Base-by-base conservation (phyloP, 1,139 yeast species). In the Blastobotrys raffinosifermentans region DNA sequence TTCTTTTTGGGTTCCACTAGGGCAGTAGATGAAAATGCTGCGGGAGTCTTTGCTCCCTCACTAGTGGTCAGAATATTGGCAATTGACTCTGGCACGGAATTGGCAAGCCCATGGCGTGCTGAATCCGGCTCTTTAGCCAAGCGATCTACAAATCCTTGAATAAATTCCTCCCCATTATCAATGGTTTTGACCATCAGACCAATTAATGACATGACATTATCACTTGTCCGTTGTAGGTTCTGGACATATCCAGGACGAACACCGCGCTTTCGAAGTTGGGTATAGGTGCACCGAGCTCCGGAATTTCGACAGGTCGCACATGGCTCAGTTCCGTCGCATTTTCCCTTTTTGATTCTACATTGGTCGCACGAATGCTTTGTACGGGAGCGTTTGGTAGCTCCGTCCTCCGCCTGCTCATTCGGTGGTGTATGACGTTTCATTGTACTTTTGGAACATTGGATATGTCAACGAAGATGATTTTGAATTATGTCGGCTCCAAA, bases 351-450 rank as follows among this genome's bases (percentile, higher is more conserved):
- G 14, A 37, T 10, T 15, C 41, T 25, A 16, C 41, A 38, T 13
- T 32, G 29, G n/a, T 38, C 41, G 25, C 41, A 38, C 6, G 41
- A 37, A 10, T 37, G 41, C 16, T 32, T 35, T 6, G 32, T 35
- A 6, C 39, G 18, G 9, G 27, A n/a, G n/a, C n/a, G 26, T 31
- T 29, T n/a, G n/a, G n/a, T n/a, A n/a, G n/a, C n/a, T n/a, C n/a
- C n/a, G n/a, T n/a, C n/a, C n/a, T n/a, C n/a, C n/a, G n/a, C n/a
- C n/a, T n/a, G n/a, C n/a, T n/a, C n/a, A n/a, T n/a, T n/a, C n/a
- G n/a, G n/a, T n/a, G n/a, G n/a, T n/a, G n/a, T n/a, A n/a, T n/a
- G n/a, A n/a, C n/a, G n/a, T n/a, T n/a, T n/a, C n/a, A n/a, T n/a
- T n/a, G n/a, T n/a, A n/a, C n/a, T n/a, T n/a, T n/a, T n/a, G n/a